Evolutionary conservation across 2,329 filamentous ascomycete genomes (phyloP).

Genomic region (Ceratocystis variospora): DNA sequence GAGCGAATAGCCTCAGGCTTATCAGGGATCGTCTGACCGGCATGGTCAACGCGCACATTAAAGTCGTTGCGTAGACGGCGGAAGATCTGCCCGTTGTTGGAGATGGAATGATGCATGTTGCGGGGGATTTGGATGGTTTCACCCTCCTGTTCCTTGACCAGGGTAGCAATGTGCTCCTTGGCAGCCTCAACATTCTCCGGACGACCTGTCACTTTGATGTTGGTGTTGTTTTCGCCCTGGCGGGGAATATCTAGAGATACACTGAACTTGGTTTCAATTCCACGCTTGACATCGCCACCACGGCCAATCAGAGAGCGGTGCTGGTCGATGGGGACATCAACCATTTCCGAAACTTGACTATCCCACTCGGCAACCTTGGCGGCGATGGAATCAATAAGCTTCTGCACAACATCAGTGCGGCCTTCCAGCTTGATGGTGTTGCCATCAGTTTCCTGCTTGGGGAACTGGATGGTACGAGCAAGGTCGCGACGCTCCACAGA

Average conservation of each 20-base stretch:
- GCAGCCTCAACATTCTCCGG: constrained; percentile 69
- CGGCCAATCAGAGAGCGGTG: constrained; percentile 85
- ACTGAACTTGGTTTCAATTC: constrained; percentile 73
- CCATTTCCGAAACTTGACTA: constrained; percentile 60
- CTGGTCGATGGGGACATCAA: constrained; percentile 81
- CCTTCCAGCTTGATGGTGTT: constrained; percentile 82
- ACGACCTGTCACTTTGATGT: constrained; percentile 72
- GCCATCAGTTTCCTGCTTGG: constrained; percentile 70
- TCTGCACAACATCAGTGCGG: constrained; percentile 68
- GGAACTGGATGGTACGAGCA: constrained; percentile 86
- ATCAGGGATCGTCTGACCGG: constrained; percentile 60
- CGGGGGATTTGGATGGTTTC: constrained; percentile 77
- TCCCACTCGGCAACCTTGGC: constrained; percentile 71
- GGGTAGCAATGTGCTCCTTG: constrained; percentile 65
- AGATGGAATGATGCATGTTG: constrained; percentile 67
- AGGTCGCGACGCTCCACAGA: constrained; percentile 73
- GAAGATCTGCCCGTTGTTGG: constrained; percentile 89
- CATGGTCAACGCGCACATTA: constrained; percentile 84
- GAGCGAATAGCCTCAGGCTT: constrained; percentile 47
- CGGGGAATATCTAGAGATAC: constrained; percentile 83
- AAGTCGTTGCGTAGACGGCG: constrained; percentile 73
- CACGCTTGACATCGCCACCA: constrained; percentile 72
- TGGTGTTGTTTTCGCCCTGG: constrained; percentile 70
- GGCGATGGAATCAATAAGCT: constrained; percentile 71
- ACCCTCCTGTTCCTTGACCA: constrained; percentile 76